Evolutionary conservation across 148 eudicot genomes (phyloP).

Genomic region (Rhododendron kiyosumense): DNA sequence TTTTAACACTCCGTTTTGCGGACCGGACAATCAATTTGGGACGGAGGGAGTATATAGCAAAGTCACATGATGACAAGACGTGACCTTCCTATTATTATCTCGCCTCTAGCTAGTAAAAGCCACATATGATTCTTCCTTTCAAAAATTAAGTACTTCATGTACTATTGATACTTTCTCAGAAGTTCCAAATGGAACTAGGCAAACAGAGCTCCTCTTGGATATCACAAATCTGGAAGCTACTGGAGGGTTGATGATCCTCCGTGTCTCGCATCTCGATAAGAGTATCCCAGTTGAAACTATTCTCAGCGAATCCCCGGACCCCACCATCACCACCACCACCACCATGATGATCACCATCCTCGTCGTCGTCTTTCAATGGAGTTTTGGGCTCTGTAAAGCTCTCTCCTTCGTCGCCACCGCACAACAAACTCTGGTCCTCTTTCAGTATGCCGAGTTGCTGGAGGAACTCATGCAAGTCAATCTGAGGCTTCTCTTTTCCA

Average conservation of each 20-base stretch:
- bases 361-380: constrained; percentile 17
- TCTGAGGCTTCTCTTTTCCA: constrained; percentile 59
- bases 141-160: background rate
- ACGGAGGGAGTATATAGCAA: no score
- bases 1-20: no score
- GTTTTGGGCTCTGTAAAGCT: constrained; percentile 12
- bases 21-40: no score
- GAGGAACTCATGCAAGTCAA: constrained; percentile 80
- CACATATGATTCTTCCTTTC: background rate
- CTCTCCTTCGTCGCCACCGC: constrained; percentile 5
- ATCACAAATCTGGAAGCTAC: background rate
- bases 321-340: background rate
- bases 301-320: constrained; percentile 15
- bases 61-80: background rate
- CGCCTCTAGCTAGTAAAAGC: background rate
- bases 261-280: constrained; percentile 45
- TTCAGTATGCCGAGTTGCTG: constrained; percentile 74
- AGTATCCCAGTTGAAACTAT: constrained; percentile 57
- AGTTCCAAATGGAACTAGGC: background rate
- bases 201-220: background rate
- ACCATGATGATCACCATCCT: background rate
- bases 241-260: constrained; percentile 19
- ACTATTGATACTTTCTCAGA: background rate
- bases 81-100: background rate
- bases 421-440: constrained; percentile 17